A percentile compares a stretch with the other conserved stretches of the same genome.
These are phyloP conservation scores for Tuber calosporum DNA, from an alignment of 495 filamentous ascomycete genomes.

Conservation along the genomic window DNA sequence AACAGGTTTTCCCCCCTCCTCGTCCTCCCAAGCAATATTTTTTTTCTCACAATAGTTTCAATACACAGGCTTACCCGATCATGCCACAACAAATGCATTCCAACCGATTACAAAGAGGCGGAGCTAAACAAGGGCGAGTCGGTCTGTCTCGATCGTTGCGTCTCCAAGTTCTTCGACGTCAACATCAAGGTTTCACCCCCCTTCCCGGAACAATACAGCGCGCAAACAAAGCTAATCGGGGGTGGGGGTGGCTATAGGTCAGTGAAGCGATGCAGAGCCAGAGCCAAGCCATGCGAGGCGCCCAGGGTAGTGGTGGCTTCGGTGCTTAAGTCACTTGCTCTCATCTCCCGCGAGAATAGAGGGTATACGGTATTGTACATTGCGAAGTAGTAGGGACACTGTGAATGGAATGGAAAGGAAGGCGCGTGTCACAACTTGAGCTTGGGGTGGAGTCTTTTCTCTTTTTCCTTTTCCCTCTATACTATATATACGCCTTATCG, in stretches of 20 bases:
- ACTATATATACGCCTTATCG: background rate
- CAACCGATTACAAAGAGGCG: conserved; percentile 79
- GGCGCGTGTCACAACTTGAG: background rate
- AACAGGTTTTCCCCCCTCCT: conserved; percentile 57
- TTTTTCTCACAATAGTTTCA: conserved; percentile 3
- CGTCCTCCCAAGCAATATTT: conserved; percentile 11
- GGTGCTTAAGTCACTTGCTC: background rate
- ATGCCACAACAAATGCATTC: conserved; percentile 88
- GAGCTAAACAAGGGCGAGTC: conserved; percentile 98
- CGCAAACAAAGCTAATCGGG: conserved; percentile 31
- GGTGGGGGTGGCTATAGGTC: background rate
- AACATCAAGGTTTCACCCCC: conserved; percentile 67
- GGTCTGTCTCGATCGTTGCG: conserved; percentile 93
- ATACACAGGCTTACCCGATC: conserved; percentile 67
- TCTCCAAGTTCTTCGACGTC: conserved; percentile 96
- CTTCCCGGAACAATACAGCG: background rate
- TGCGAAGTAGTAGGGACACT: background rate
- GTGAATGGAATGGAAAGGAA: conserved; percentile 8
- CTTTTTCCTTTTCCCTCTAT: background rate
- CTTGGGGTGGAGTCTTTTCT: background rate
- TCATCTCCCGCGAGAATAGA: background rate
- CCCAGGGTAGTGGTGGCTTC: background rate
- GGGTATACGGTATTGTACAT: background rate
- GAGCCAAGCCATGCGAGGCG: conserved; percentile 1
- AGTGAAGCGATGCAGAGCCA: conserved; percentile 4